Evolutionary conservation across 2,329 filamentous ascomycete genomes (phyloP).

Genomic region (Cordyceps javanica): DNA sequence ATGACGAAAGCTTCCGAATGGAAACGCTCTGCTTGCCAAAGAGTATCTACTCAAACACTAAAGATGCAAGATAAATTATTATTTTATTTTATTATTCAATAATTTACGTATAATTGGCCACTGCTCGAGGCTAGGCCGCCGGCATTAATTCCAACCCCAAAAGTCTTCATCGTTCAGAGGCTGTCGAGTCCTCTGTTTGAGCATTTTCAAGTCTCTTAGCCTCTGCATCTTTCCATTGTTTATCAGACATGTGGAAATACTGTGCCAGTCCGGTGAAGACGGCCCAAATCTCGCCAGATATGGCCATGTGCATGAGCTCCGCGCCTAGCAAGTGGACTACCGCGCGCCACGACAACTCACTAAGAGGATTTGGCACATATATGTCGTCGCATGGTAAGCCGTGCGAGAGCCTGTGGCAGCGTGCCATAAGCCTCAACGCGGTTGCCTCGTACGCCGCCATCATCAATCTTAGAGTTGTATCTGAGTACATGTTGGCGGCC

Average conservation of each 20-base stretch:
- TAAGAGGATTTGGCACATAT: slow-evolving; percentile 29
- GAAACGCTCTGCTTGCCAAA: background rate
- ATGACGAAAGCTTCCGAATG: background rate
- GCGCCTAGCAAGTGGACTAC: slow-evolving; percentile 40
- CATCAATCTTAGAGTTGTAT: slow-evolving; percentile 35
- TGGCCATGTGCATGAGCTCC: slow-evolving; percentile 38
- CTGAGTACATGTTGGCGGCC: slow-evolving; percentile 42
- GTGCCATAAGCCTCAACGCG: slow-evolving; percentile 39
- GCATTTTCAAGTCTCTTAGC: slow-evolving; percentile 7
- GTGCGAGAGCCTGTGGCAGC: slow-evolving; percentile 32
- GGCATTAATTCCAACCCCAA: background rate
- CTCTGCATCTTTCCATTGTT: slow-evolving; percentile 36
- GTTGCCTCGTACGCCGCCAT: slow-evolving; percentile 42
- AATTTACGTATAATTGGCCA: background rate
- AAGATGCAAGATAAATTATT: background rate
- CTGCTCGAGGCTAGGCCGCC: background rate
- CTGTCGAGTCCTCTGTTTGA: background rate
- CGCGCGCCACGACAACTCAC: slow-evolving; percentile 33
- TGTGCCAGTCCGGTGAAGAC: slow-evolving; percentile 32
- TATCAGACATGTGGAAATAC: slow-evolving; percentile 35
- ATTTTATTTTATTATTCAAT: background rate
- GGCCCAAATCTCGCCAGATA: slow-evolving; percentile 42
- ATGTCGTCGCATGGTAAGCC: slow-evolving; percentile 35
- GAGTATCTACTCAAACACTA: background rate
- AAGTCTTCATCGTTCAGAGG: background rate